phyloP scores from a whole-genome alignment of 129 eudicot genomes.

The Centrapalus pauciflorus region DNA sequence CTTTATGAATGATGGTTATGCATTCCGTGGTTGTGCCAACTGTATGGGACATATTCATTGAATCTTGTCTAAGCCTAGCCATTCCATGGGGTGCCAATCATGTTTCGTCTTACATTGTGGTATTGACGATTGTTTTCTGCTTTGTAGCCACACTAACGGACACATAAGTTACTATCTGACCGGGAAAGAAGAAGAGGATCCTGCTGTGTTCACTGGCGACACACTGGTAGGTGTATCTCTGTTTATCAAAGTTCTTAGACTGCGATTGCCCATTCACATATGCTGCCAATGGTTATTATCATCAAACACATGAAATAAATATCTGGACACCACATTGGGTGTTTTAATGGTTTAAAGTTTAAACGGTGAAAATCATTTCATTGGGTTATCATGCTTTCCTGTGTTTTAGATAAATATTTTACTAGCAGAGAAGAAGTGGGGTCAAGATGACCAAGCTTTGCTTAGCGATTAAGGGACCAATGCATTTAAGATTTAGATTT shows the following conservation, averaged over 20 bases:
- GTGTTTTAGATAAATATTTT: not conserved
- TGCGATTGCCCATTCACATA: not conserved
- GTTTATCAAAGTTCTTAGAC: not conserved
- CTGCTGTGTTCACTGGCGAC: slow-evolving; percentile 96
- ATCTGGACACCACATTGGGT: slow-evolving; percentile 4
- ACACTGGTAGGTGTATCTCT: slow-evolving; percentile 53
- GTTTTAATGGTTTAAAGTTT: not conserved
- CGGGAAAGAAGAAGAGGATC: slow-evolving; percentile 70
- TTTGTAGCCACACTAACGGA: slow-evolving; percentile 78
- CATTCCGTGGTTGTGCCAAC: not conserved
- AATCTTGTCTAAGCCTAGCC: not conserved
- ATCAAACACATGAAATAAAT: not conserved
- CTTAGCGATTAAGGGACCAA: not conserved
- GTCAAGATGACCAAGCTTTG: not conserved
- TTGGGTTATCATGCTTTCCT: not conserved
- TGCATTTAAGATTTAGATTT: not conserved
- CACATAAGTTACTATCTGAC: slow-evolving; percentile 90
- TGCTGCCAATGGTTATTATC: not conserved
- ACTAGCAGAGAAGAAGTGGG: not conserved
- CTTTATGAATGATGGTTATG: not conserved
- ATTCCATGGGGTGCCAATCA: not conserved
- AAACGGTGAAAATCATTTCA: not conserved
- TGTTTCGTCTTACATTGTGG: not conserved
- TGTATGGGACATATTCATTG: not conserved
- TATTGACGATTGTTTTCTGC: not conserved